These are phyloP conservation scores for Plasmodium sp. DNA, from an alignment of 169 alveolate species.

Conservation along the genomic window DNA sequence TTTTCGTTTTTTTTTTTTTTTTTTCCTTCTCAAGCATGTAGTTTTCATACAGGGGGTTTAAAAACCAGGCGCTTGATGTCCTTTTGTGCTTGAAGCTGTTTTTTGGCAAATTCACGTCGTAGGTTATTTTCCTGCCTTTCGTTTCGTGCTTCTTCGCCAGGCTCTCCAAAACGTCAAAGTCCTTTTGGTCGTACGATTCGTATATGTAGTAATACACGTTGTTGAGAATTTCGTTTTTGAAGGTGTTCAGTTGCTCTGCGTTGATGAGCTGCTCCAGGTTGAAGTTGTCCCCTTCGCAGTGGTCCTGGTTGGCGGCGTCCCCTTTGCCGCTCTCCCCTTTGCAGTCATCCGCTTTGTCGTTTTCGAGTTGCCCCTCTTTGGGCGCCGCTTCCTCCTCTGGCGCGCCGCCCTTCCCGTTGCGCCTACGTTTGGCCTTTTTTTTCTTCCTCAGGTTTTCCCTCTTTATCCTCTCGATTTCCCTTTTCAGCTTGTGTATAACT, in stretches of 20 bases:
- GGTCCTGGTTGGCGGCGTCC: background rate
- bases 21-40: conserved; percentile 48
- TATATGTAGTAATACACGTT: conserved; percentile 69
- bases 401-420: background rate
- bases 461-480: conserved; percentile 30
- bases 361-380: background rate
- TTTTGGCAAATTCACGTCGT: conserved; percentile 59
- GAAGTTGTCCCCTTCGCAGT: background rate
- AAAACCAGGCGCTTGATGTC: conserved; percentile 70
- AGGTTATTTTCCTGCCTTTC: conserved; percentile 44
- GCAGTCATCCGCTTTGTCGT: background rate
- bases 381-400: background rate
- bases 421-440: background rate
- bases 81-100: conserved; percentile 20
- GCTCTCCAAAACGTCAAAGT: conserved; percentile 41
- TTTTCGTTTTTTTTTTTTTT: background rate
- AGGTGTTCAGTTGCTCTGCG: conserved; percentile 32
- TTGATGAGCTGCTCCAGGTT: conserved; percentile 18
- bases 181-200: conserved; percentile 71
- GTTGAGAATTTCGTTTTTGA: conserved; percentile 45
- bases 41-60: conserved; percentile 65
- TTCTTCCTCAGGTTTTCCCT: background rate
- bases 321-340: background rate
- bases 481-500: conserved; percentile 34
- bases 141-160: conserved; percentile 62